Percentiles rank a stretch among this genome's conserved stretches.
phyloP scores from a whole-genome alignment of 73 alveolate species.

The Strombidium stylifer region DNA sequence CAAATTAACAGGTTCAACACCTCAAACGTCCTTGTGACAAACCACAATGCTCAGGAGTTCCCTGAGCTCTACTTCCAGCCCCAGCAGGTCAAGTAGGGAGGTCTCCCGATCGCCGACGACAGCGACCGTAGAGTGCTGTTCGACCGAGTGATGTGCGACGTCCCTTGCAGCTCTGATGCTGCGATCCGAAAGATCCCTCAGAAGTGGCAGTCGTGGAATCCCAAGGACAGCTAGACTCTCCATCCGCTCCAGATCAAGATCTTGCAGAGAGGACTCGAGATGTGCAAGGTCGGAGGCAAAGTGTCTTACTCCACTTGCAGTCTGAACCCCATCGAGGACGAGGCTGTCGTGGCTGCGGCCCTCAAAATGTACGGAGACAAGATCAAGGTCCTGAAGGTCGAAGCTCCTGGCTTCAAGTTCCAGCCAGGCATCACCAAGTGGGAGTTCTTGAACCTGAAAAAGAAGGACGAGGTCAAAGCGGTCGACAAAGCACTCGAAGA shows the following conservation, averaged over 20 bases:
- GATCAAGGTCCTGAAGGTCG: conserved; percentile 72
- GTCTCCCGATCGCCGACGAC: neutral
- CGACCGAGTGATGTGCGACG: conserved; percentile 98
- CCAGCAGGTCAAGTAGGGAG: conserved; percentile 1
- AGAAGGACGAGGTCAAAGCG: neutral
- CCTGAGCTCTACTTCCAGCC: conserved; percentile 64
- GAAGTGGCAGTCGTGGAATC: conserved; percentile 96
- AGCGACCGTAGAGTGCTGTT: conserved; percentile 57
- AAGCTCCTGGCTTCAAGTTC: conserved; percentile 61
- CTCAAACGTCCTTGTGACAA: conserved; percentile 73
- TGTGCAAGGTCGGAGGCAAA: conserved; percentile 92
- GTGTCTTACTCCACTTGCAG: conserved; percentile 98
- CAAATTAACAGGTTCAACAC: conserved; percentile 87
- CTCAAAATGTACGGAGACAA: conserved; percentile 68
- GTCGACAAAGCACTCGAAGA: neutral
- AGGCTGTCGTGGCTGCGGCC: conserved; percentile 91
- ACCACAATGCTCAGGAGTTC: conserved; percentile 92
- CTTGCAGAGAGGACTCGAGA: conserved; percentile 80
- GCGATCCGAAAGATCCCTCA: conserved; percentile 97
- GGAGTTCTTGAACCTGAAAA: conserved; percentile 78
- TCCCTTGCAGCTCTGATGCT: conserved; percentile 99
- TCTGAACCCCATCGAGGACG: conserved; percentile 98
- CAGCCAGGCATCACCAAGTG: conserved; percentile 86
- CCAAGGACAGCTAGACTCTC: conserved; percentile 85
- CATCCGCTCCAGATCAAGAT: conserved; percentile 94